Conservation (phyloP, 2,329 filamentous ascomycete genomes). For the Hyphodiscus sp. region DNA sequence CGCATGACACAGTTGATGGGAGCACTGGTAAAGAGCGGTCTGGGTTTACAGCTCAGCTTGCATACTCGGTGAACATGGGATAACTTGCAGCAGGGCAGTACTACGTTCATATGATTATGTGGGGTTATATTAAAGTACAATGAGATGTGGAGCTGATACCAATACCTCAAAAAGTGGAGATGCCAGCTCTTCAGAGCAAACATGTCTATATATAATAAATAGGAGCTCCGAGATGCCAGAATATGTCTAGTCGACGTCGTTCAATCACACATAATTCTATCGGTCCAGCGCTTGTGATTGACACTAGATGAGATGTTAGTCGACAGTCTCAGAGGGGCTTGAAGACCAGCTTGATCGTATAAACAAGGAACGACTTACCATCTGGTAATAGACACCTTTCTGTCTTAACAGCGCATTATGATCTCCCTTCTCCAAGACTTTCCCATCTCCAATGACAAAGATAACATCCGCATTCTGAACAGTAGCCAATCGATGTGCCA, state of each 20-base stretch:
- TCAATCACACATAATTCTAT: background rate
- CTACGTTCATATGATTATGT: background rate
- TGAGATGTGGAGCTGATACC: background rate
- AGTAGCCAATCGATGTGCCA: slow-evolving; percentile 71
- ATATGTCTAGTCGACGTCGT: background rate
- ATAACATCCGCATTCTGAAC: slow-evolving; percentile 58
- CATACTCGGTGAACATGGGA: background rate
- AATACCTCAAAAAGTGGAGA: background rate
- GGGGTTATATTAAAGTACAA: background rate
- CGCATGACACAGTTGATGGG: too few relatives aligned
- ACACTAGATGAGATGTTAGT: slow-evolving; percentile 12
- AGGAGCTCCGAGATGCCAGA: background rate
- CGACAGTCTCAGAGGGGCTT: background rate
- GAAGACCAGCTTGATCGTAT: background rate
- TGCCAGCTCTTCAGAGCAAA: background rate
- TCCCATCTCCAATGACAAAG: slow-evolving; percentile 26
- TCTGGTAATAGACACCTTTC: slow-evolving; percentile 27
- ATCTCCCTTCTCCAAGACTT: slow-evolving; percentile 24
- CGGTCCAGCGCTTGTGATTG: slow-evolving; percentile 16
- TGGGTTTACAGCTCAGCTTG: background rate
- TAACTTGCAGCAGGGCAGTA: background rate
- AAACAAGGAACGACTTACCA: slow-evolving; percentile 17
- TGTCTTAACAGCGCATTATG: slow-evolving; percentile 21
- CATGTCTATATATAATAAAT: background rate
- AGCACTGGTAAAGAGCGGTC: too few relatives aligned